A percentile compares a stretch with the other conserved stretches of the same genome.
These are phyloP conservation scores for Moricandia moricandioides DNA, from an alignment of 345 rosid genomes.

Conservation along the genomic window DNA sequence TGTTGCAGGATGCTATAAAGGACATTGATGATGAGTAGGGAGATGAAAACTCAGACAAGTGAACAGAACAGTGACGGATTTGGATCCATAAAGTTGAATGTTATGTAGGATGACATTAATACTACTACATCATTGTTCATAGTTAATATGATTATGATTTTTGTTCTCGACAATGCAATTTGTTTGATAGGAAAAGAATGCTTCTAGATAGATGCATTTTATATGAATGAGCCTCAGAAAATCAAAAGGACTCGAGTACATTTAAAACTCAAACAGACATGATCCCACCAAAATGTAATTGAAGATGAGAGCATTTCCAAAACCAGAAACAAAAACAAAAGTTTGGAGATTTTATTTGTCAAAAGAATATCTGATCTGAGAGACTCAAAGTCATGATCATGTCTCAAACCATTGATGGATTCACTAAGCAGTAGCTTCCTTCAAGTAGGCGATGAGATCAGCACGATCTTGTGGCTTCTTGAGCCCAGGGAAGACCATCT, in stretches of 20 bases:
- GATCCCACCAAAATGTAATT: slow-evolving; percentile 11
- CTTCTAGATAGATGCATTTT: neutral
- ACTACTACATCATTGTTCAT: slow-evolving; percentile 4
- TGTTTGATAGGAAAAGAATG: neutral
- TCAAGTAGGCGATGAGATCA: slow-evolving; percentile 89
- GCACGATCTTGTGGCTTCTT: slow-evolving; percentile 94
- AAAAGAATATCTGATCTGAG: slow-evolving; percentile 27
- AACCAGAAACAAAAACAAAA: neutral
- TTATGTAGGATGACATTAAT: slow-evolving; percentile 7
- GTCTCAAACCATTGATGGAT: neutral
- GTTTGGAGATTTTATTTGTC: slow-evolving; percentile 34
- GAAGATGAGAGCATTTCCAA: slow-evolving; percentile 12
- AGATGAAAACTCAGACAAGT: neutral
- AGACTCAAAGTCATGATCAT: slow-evolving; percentile 1
- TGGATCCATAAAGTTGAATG: slow-evolving; percentile 8
- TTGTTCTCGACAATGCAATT: neutral
- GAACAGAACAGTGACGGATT: neutral
- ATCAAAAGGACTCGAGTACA: slow-evolving; percentile 5
- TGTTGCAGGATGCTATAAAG: slow-evolving; percentile 66
- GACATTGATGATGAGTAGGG: slow-evolving; percentile 55
- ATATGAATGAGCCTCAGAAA: slow-evolving; percentile 7
- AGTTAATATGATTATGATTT: slow-evolving; percentile 7
- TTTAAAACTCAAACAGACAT: neutral
- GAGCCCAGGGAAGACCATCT: slow-evolving; percentile 98
- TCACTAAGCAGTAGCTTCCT: slow-evolving; percentile 63